Percentiles rank a stretch among this genome's conserved stretches.
phyloP scores from a whole-genome alignment of 2,329 filamentous ascomycete genomes.

The Alternaria brassicicola region DNA sequence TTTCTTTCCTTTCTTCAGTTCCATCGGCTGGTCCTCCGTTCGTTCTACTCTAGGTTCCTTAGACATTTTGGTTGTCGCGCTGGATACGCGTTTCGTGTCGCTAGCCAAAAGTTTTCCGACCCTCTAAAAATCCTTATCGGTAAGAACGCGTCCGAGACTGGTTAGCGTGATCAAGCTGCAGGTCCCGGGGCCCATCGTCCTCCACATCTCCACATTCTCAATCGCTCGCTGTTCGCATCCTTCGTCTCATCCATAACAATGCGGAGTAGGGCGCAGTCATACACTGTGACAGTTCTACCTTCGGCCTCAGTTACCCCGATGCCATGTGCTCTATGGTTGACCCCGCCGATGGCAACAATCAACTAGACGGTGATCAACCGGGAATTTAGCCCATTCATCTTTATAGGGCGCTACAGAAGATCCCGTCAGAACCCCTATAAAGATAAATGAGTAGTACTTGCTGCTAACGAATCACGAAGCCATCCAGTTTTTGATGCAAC shows the following conservation, averaged over 20 bases:
- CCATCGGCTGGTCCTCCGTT: background rate
- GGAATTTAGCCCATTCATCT: constrained; percentile 36
- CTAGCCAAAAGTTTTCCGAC: constrained; percentile 25
- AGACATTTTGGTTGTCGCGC: constrained; percentile 19
- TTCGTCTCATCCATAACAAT: background rate
- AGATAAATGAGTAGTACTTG: constrained; percentile 5
- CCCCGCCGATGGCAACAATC: constrained; percentile 23
- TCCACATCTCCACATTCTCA: constrained; percentile 3
- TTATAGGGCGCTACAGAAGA: constrained; percentile 16
- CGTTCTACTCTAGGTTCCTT: constrained; percentile 2
- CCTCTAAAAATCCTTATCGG: constrained; percentile 28
- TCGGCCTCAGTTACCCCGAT: constrained; percentile 24
- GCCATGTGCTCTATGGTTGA: constrained; percentile 15
- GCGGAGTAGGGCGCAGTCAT: background rate
- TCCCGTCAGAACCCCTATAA: constrained; percentile 1
- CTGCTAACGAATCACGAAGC: background rate
- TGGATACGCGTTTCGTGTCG: constrained; percentile 3
- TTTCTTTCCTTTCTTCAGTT: constrained; percentile 38
- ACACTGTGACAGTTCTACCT: background rate
- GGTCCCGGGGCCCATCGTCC: background rate
- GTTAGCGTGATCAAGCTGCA: background rate
- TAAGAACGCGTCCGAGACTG: constrained; percentile 17
- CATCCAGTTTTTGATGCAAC: constrained; percentile 12
- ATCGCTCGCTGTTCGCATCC: background rate
- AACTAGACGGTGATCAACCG: constrained; percentile 28